phyloP scores from a whole-genome alignment of 176 grass and related monocot genomes.

The Stipa capillata region DNA sequence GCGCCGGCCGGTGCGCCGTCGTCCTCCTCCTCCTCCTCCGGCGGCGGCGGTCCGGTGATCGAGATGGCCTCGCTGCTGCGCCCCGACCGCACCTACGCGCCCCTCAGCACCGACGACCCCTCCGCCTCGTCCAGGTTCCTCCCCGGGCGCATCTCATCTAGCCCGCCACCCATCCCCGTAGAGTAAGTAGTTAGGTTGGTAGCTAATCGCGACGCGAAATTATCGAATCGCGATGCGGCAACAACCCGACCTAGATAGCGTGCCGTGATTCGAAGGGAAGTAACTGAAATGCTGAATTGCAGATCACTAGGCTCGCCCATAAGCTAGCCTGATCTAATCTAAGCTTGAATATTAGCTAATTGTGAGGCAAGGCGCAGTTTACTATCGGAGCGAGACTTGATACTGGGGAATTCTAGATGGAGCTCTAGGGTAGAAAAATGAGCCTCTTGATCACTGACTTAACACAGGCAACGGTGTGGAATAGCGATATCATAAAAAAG shows the following conservation, averaged over 20 bases:
- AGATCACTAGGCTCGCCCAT: neutral
- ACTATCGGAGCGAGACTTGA: neutral
- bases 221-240: neutral
- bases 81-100: constrained; percentile 58
- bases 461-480: neutral
- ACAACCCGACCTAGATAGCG: neutral
- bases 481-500: neutral
- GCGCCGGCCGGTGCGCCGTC: constrained; percentile 34
- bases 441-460: neutral
- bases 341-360: neutral
- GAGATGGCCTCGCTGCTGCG: constrained; percentile 83
- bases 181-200: neutral
- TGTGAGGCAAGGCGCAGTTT: neutral
- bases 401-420: neutral
- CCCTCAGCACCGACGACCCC: constrained; percentile 91
- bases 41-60: constrained; percentile 58
- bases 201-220: neutral
- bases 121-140: constrained; percentile 61
- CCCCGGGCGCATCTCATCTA: neutral
- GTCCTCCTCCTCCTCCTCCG: constrained; percentile 13
- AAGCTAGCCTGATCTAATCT: neutral
- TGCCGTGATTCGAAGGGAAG: neutral
- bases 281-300: neutral
- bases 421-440: neutral
- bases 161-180: neutral